Evolutionary conservation across 768 basidiomycete genomes (phyloP).

Genomic region (Leccinum incarnatum): DNA sequence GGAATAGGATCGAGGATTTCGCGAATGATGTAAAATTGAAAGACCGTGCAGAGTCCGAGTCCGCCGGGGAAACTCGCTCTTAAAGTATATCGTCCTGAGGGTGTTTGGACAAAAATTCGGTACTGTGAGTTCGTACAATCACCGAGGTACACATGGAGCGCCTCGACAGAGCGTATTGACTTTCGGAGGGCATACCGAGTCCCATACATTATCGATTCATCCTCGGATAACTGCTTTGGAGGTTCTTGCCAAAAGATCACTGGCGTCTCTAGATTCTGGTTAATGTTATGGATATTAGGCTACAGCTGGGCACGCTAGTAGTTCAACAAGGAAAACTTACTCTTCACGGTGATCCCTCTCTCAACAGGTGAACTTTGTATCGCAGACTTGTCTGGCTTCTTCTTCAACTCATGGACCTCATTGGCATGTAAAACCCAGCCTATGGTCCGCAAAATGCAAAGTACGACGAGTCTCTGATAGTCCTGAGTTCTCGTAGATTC

Average conservation of each 20-base stretch:
- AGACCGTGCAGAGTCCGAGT: background rate
- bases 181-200: no score
- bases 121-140: background rate
- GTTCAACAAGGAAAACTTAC: background rate
- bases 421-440: no score
- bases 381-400: background rate
- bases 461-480: background rate
- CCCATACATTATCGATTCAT: no score
- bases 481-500: background rate
- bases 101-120: no score
- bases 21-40: background rate
- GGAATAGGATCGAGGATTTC: background rate
- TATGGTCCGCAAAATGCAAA: no score
- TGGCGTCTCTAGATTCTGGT: no score
- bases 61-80: background rate
- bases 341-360: background rate
- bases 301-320: background rate
- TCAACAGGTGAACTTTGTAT: background rate
- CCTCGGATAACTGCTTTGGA: no score
- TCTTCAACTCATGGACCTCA: no score
- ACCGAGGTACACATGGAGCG: background rate
- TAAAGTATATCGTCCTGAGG: background rate
- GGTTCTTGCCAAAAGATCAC: no score
- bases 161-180: background rate
- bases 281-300: no score